These are phyloP conservation scores for Volvox reticuliferus DNA, from an alignment of 139 green algal genomes.

Conservation along the genomic window DNA sequence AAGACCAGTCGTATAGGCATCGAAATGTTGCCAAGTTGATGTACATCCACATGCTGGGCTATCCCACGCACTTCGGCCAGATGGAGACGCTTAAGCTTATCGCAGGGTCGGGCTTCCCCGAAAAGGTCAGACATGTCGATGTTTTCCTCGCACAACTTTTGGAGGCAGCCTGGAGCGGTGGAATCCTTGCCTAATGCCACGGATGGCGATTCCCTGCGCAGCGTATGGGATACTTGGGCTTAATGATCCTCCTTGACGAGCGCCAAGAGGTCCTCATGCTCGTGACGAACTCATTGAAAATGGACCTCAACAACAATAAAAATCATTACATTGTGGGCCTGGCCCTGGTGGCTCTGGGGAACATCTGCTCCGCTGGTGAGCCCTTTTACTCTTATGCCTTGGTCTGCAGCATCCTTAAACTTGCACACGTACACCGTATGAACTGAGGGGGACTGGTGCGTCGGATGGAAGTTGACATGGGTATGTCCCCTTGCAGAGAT, in stretches of 20 bases:
- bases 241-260: slow-evolving; percentile 99
- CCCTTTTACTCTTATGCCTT: background rate
- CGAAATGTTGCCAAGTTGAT: slow-evolving; percentile 99
- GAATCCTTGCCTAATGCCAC: background rate
- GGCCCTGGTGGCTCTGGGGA: slow-evolving; percentile 94
- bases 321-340: slow-evolving; percentile 94
- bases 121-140: slow-evolving; percentile 80
- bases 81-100: slow-evolving; percentile 99
- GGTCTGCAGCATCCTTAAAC: too few relatives aligned
- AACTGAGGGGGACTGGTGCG: too few relatives aligned
- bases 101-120: slow-evolving; percentile 82
- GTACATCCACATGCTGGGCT: slow-evolving; percentile 99
- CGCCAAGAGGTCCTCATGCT: slow-evolving; percentile 99
- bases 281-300: slow-evolving; percentile 99
- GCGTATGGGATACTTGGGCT: slow-evolving; percentile 97
- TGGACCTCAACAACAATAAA: slow-evolving; percentile 87
- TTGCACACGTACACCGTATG: too few relatives aligned
- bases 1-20: slow-evolving; percentile 79
- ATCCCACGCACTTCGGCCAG: slow-evolving; percentile 99
- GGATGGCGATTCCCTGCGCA: slow-evolving; percentile 54
- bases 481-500: slow-evolving; percentile 81
- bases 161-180: background rate
- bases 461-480: too few relatives aligned
- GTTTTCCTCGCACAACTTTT: background rate
- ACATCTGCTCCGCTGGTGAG: slow-evolving; percentile 92